Base-by-base conservation (phyloP, 192 early-diverging fungal species). In the Rhizophagus sp. region DNA sequence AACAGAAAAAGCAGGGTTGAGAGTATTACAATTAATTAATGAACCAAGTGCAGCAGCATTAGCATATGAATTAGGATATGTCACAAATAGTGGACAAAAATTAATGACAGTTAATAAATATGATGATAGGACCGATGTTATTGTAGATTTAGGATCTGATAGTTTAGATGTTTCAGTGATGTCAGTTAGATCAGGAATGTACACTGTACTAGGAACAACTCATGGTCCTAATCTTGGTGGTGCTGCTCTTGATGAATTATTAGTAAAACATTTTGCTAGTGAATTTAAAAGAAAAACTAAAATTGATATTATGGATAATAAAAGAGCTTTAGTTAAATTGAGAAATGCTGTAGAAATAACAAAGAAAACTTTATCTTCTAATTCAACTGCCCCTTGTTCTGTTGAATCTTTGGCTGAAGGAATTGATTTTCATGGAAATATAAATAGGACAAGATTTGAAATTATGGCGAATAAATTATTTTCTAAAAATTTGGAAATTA, bases 401-500 rank as follows among this genome's bases (percentile, higher is more conserved):
- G 95, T 98, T 57, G 97, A 99, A 85, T 94, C 93, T 47, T 87
- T 99, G 72, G 92, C 91, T 71, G 96, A 97, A 24, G 97, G 97
- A 72, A 80, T 96, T 75, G 97, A 99, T 87, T 95, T 93, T 83
- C 93, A 96, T 86, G 88, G 89, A 22, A 89, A 88, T 47, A 88
- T 99, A 81, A 92, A 91, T 83, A 91, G 97, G 78, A 92, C 92
- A 70, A 90, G 97, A 34, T 99, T 99, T 82, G 97, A 99, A 81
- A 93, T 97, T 80, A 86, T 97, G 85, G 88, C 93, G 47, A 88
- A 88, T 82, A 92, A 91, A 78, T 83, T 96, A n/a, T 95, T 95
- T 82, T 82, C 73, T 52, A 90, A 90, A 50, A 92, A 91, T 82
- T 87, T 90, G 34, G 88, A 91, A 27, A 82, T 92, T 30, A 91